phyloP scores from a whole-genome alignment of 257 asterid genomes.

The Misopates orontium region DNA sequence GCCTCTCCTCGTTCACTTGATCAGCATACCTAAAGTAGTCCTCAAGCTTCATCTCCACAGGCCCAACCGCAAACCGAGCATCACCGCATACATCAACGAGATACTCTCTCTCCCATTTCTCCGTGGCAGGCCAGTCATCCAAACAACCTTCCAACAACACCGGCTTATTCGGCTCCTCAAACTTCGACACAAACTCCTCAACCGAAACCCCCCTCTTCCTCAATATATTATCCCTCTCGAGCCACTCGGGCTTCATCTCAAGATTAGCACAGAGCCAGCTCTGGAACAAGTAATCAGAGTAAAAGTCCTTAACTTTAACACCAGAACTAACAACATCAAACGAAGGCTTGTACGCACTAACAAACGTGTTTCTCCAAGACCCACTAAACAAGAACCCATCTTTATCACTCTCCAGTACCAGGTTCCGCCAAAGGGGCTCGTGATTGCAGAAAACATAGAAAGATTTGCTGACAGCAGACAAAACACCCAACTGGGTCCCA shows the following conservation, averaged over 20 bases:
- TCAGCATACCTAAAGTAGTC: slow-evolving; percentile 76
- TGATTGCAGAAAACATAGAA: slow-evolving; percentile 87
- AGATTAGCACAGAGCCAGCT: slow-evolving; percentile 99
- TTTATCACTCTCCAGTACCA: slow-evolving; percentile 57
- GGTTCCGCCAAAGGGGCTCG: slow-evolving; percentile 91
- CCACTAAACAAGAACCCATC: slow-evolving; percentile 61
- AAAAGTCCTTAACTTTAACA: slow-evolving; percentile 70
- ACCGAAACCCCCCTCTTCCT: slow-evolving; percentile 71
- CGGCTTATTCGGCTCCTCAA: slow-evolving; percentile 86
- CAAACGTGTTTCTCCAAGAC: slow-evolving; percentile 71
- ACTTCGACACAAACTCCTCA: slow-evolving; percentile 63
- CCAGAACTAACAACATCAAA: slow-evolving; percentile 34
- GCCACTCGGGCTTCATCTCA: slow-evolving; percentile 95
- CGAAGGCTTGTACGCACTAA: slow-evolving; percentile 33
- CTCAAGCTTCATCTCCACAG: slow-evolving; percentile 76
- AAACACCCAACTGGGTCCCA: slow-evolving; percentile 64
- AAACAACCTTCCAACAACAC: slow-evolving; percentile 88
- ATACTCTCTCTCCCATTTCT: slow-evolving; percentile 80
- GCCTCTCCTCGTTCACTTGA: slow-evolving; percentile 83
- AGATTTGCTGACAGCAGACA: slow-evolving; percentile 86
- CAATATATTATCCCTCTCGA: slow-evolving; percentile 75
- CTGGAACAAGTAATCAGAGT: slow-evolving; percentile 95
- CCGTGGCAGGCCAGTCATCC: slow-evolving; percentile 66
- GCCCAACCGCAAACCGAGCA: slow-evolving; percentile 68
- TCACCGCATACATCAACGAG: slow-evolving; percentile 59